Conservation (phyloP, 306 rosid species). For the Quercus mongolica region DNA sequence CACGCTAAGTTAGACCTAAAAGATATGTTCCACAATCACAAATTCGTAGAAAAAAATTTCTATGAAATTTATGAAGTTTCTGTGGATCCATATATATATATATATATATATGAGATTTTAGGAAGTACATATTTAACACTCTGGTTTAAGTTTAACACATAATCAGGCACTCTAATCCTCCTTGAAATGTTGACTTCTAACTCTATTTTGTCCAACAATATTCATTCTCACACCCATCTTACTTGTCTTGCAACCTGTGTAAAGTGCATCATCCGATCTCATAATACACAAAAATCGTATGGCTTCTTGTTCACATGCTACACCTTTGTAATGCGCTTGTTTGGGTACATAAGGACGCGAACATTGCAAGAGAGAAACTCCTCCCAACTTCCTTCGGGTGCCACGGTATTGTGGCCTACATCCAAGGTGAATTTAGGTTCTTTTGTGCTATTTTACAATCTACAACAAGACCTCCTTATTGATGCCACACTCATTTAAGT, state of each 20-base stretch:
- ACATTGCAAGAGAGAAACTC: conserved; percentile 12
- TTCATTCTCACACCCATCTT: conserved; percentile 6
- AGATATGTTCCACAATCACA: no score
- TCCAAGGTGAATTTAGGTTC: conserved; percentile 32
- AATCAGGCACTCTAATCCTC: conserved; percentile 25
- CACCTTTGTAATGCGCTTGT: conserved; percentile 17
- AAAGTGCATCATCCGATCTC: conserved; percentile 37
- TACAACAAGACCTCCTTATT: conserved; percentile 40
- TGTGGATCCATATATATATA: no score
- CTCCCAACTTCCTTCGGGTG: conserved; percentile 24
- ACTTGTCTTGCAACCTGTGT: conserved; percentile 23
- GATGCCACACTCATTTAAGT: conserved; percentile 23
- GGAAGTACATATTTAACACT: no score
- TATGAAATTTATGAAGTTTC: no score
- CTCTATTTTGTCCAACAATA: conserved; percentile 36
- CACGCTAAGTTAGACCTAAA: no score
- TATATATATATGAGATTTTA: no score
- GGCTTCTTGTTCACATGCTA: conserved; percentile 21
- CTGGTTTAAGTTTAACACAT: no score
- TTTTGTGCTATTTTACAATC: conserved; percentile 40
- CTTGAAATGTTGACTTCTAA: conserved; percentile 22
- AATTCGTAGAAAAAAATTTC: no score
- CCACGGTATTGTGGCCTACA: background rate
- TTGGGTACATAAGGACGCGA: conserved; percentile 28
- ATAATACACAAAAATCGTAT: conserved; percentile 20